Conservation (phyloP, 371 early-diverging fungal genomes). For the Phascolomyces articulosus region DNA sequence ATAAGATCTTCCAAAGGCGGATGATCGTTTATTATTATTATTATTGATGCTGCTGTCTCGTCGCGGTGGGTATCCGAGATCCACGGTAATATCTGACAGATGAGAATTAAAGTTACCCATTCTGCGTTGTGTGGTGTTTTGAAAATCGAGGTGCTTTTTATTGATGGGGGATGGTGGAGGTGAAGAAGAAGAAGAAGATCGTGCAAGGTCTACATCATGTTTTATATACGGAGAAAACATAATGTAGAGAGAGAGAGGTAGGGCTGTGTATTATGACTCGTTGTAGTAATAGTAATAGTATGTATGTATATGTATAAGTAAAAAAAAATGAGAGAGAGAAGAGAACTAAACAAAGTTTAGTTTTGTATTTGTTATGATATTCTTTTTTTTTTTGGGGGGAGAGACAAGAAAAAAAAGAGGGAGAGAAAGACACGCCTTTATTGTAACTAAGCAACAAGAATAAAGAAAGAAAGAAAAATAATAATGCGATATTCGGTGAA, state of each 20-base stretch:
- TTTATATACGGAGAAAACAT: conserved; percentile 4
- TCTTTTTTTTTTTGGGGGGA: no score
- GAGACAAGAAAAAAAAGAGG: no score
- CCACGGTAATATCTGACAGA: conserved; percentile 12
- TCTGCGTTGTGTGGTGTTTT: conserved; percentile 14
- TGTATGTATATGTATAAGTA: no score
- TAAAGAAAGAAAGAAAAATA: conserved; percentile 8
- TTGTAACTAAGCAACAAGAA: no score
- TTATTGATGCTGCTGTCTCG: conserved; percentile 17
- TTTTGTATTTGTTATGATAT: no score
- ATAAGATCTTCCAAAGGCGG: background rate
- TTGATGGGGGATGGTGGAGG: conserved; percentile 7
- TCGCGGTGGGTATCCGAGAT: conserved; percentile 17
- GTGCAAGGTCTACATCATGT: conserved; percentile 8
- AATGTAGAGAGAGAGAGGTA: conserved; percentile 1
- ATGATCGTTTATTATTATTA: no score
- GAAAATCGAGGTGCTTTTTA: background rate
- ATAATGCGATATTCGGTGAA: no score
- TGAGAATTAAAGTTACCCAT: conserved; percentile 9
- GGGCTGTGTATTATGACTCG: no score
- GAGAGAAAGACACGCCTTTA: no score
- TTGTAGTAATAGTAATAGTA: no score
- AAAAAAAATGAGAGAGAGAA: no score
- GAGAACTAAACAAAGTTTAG: no score
- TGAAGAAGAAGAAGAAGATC: conserved; percentile 8